Conservation (phyloP, 257 asterid genomes). For the Perilla frutescens region DNA sequence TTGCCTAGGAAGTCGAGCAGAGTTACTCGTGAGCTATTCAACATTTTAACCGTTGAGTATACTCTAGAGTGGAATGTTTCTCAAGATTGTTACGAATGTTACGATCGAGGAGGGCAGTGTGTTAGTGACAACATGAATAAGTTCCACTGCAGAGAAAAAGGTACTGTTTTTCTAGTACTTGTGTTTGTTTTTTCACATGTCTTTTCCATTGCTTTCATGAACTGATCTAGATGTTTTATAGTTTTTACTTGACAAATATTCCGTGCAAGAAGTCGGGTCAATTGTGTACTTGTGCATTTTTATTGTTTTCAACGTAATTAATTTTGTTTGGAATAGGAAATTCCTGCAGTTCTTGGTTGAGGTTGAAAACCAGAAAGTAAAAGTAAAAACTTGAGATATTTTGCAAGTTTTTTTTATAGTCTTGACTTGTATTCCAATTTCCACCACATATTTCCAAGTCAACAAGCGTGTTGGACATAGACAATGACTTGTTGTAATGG, state of each 20-base stretch:
- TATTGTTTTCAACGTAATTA: background rate
- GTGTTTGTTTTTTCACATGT: background rate
- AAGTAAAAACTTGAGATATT: too few relatives aligned
- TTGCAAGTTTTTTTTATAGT: background rate
- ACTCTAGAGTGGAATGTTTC: conserved; percentile 24
- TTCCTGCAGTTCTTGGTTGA: background rate
- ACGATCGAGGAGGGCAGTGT: background rate
- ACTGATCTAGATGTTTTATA: background rate
- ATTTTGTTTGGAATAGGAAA: background rate
- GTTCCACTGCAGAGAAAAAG: background rate
- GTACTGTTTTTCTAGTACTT: background rate
- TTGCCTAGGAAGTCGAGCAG: conserved; percentile 11
- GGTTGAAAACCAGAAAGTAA: too few relatives aligned
- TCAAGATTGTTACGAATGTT: background rate
- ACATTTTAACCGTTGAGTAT: conserved; percentile 26
- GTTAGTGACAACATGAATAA: background rate
- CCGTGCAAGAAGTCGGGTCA: conserved; percentile 1
- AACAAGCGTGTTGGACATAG: background rate
- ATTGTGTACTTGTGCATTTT: background rate
- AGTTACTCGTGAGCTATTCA: background rate
- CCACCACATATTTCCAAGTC: conserved; percentile 26
- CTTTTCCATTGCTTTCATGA: background rate
- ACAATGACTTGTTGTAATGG: background rate
- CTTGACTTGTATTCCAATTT: background rate
- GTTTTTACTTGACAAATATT: too few relatives aligned